These are phyloP conservation scores for Mollisia scopiformis DNA, from an alignment of 2,329 filamentous ascomycete genomes.

Conservation along the genomic window DNA sequence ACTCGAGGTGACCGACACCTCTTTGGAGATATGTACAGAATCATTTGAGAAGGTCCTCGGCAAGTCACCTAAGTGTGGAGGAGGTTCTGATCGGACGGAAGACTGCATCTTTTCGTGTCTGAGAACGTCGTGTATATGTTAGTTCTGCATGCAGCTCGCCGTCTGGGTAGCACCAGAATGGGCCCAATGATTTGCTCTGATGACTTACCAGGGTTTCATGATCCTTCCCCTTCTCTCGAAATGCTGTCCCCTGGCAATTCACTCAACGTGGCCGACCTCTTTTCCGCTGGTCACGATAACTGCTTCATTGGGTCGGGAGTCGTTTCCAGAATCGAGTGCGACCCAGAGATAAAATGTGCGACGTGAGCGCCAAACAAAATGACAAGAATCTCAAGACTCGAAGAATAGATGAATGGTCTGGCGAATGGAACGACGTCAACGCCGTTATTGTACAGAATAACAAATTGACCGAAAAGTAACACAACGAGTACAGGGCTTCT, in stretches of 20 bases:
- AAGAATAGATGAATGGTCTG: too few species aligned
- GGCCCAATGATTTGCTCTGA: conserved; percentile 2
- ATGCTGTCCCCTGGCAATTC: background rate
- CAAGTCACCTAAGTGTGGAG: conserved; percentile 5
- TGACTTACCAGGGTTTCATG: conserved; percentile 1
- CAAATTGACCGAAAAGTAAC: background rate
- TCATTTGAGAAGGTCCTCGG: conserved; percentile 8
- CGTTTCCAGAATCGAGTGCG: background rate
- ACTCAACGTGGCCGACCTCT: background rate
- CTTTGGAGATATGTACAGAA: conserved; percentile 20
- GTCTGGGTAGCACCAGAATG: background rate
- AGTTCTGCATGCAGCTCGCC: conserved; percentile 13
- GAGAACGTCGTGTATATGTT: conserved; percentile 7
- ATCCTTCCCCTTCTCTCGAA: background rate
- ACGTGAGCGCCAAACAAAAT: background rate
- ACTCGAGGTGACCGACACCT: conserved; percentile 19
- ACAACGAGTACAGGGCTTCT: background rate
- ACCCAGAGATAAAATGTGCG: background rate
- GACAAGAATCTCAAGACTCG: too few species aligned
- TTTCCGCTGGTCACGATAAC: conserved; percentile 1
- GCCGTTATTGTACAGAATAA: background rate
- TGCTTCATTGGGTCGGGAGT: background rate
- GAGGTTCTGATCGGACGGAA: conserved; percentile 18
- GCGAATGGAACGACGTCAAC: background rate
- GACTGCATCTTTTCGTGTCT: conserved; percentile 22